A percentile compares a stretch with the other conserved stretches of the same genome.
These are phyloP conservation scores for Flaveria sonorensis DNA, from an alignment of 129 eudicot species.

Conservation along the genomic window DNA sequence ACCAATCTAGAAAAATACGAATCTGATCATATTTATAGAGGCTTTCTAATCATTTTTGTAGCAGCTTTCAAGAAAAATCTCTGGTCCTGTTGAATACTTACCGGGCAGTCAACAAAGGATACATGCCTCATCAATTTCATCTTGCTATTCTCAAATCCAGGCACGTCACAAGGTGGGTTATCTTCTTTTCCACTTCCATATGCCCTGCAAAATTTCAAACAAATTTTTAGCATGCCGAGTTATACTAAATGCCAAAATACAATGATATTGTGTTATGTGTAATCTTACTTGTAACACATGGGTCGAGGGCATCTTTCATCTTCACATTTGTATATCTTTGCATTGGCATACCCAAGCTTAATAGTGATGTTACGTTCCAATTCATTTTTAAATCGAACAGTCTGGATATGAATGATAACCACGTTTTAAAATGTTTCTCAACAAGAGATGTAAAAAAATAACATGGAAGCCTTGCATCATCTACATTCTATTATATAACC, in stretches of 20 bases:
- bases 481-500: background rate
- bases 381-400: slow-evolving; percentile 96
- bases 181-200: slow-evolving; percentile 99
- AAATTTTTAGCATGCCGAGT: background rate
- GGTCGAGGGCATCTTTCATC: slow-evolving; percentile 94
- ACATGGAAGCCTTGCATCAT: background rate
- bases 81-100: slow-evolving; percentile 28
- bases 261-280: background rate
- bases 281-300: slow-evolving; percentile 85
- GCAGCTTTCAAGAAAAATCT: background rate
- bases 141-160: slow-evolving; percentile 90
- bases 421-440: background rate
- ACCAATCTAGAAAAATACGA: background rate
- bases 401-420: slow-evolving; percentile 43
- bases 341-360: slow-evolving; percentile 97
- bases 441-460: background rate
- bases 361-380: slow-evolving; percentile 93
- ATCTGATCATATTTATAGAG: background rate
- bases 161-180: slow-evolving; percentile 86
- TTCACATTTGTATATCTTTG: slow-evolving; percentile 95
- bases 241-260: background rate
- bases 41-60: no score
- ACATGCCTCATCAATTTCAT: slow-evolving; percentile 93
- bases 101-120: slow-evolving; percentile 98
- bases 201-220: slow-evolving; percentile 52